These are phyloP conservation scores for Melanomma pulvis-pyrius DNA, from an alignment of 495 filamentous ascomycete genomes.

Conservation along the genomic window DNA sequence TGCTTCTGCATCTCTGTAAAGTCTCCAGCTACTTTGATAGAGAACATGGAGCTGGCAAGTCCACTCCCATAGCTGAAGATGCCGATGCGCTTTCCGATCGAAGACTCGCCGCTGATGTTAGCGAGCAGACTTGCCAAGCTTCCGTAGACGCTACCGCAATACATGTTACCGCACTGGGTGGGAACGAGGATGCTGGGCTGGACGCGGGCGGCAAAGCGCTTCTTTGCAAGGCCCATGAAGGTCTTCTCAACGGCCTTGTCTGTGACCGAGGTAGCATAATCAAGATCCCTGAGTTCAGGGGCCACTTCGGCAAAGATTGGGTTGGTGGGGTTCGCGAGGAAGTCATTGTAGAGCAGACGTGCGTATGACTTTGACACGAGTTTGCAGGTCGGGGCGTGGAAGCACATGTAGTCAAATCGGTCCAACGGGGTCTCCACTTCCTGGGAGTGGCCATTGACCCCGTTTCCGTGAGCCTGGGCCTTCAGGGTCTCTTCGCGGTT, in stretches of 20 bases:
- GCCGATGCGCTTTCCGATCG: constrained; percentile 83
- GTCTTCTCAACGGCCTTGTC: constrained; percentile 97
- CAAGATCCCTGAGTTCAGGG: constrained; percentile 79
- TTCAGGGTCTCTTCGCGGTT: constrained; percentile 76
- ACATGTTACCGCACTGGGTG: constrained; percentile 99
- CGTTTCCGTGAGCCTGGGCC: constrained; percentile 58
- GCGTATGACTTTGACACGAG: constrained; percentile 93
- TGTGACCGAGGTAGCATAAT: constrained; percentile 80
- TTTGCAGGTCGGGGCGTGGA: constrained; percentile 98
- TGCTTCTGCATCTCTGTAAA: constrained; percentile 75
- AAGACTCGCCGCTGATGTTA: constrained; percentile 67
- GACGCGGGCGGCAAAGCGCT: constrained; percentile 88
- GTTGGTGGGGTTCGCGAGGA: constrained; percentile 73
- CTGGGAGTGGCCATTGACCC: constrained; percentile 44
- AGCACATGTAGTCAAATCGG: constrained; percentile 93
- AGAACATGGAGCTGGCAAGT: constrained; percentile 87
- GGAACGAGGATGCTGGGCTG: constrained; percentile 82
- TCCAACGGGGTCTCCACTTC: constrained; percentile 71
- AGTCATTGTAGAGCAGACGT: constrained; percentile 96
- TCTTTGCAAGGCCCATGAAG: constrained; percentile 94
- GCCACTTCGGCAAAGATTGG: constrained; percentile 84
- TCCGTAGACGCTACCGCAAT: constrained; percentile 91
- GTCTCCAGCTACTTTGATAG: constrained; percentile 77
- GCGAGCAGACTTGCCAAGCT: constrained; percentile 77
- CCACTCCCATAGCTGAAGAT: constrained; percentile 97